phyloP scores from a whole-genome alignment of 1,139 yeast species.

The Pneumocystis murina region DNA sequence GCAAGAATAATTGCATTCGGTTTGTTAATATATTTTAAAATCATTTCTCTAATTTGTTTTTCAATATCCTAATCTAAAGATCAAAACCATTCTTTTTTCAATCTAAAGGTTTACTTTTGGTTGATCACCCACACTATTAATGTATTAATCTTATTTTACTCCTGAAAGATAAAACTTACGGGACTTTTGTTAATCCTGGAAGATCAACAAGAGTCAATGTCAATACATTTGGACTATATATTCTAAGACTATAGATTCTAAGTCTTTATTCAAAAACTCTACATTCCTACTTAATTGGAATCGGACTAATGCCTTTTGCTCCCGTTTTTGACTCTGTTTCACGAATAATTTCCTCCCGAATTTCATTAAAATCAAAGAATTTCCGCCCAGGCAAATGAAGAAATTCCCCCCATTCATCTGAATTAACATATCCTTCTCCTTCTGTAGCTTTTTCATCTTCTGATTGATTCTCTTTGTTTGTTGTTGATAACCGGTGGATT shows the following conservation, averaged over 20 bases:
- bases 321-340: slow-evolving; percentile 95
- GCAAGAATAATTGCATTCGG: slow-evolving; percentile 93
- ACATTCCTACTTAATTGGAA: slow-evolving; percentile 53
- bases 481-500: slow-evolving; percentile 17
- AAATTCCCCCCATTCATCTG: slow-evolving; percentile 97
- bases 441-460: slow-evolving; percentile 13
- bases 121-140: slow-evolving; percentile 71
- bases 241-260: slow-evolving; percentile 34
- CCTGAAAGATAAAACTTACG: slow-evolving; percentile 22
- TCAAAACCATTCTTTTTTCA: background rate
- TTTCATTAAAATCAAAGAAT: slow-evolving; percentile 78
- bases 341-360: slow-evolving; percentile 74
- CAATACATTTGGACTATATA: slow-evolving; percentile 88
- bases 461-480: slow-evolving; percentile 12
- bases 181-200: slow-evolving; percentile 96
- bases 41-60: slow-evolving; percentile 85
- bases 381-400: slow-evolving; percentile 82
- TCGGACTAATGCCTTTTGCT: slow-evolving; percentile 80
- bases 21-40: slow-evolving; percentile 80
- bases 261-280: background rate
- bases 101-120: slow-evolving; percentile 36
- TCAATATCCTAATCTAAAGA: slow-evolving; percentile 47
- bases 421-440: slow-evolving; percentile 46
- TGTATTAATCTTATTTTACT: background rate
- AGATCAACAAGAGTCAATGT: slow-evolving; percentile 91